Evolutionary conservation across 148 eudicot species (phyloP), one percentile per base, ranked within the genome.

Genomic region (Rhododendron molle): DNA sequence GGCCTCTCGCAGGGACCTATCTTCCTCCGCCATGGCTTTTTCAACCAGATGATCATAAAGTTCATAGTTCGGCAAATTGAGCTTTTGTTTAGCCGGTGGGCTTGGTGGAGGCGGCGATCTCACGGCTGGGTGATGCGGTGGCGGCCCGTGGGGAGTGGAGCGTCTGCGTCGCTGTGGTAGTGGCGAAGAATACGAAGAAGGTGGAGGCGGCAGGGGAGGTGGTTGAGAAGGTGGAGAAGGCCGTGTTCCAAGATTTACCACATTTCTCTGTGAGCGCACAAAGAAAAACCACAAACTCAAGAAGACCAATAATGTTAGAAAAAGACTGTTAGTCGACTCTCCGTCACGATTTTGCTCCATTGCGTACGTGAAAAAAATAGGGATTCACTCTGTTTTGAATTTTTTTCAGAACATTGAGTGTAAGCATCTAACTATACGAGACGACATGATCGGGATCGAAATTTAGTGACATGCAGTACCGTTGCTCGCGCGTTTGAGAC

Each of bases 1-100:
- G 84, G 97, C 98, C 84, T 92, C 93, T 85, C 90, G 88, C 83
- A 82, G 88, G 43, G 93, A 88, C 83, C 76, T 88, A 81, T 95
- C 93, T 65, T 94, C 93, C 78, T 96, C 96, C 56, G 80, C 89
- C 91, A 94, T 89, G 79, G 90, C 89, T 88, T 86, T 92, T 90
- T 90, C 87, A 83, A 95, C 94, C 90, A 40, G 7, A 40, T 90
- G 93, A 78, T 90, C 93, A 91, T 91, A 91, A 38, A 93, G 84
- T 58, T 89, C 90, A 72, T 90, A 93, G 79, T 89, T 82, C 87
- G 77, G 18, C 81, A 85, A 20, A 85, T 32, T 78, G 21, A 40
- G 28, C 5, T 13, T 86, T 4, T 87, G 67, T 28, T 56, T 56
- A 5, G 79, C 28, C 23, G 85, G 47, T 44, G 86, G 43, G 30